Conservation (phyloP, 345 rosid genomes). For the Mangifera indica region DNA sequence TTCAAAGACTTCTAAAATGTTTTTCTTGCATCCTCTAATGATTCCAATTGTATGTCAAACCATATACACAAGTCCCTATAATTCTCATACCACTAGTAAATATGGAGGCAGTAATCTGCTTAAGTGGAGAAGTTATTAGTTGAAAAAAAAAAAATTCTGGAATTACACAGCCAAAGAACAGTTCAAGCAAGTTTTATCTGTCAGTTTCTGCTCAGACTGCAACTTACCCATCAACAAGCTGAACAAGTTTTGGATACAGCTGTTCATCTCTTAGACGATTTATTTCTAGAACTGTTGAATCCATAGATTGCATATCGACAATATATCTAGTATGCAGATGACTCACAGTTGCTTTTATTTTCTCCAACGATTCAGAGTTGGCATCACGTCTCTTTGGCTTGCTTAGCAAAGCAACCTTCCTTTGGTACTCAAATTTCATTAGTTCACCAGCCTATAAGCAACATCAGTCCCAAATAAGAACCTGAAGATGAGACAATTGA, state of each 20-base stretch:
- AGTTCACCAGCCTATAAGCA: conserved; percentile 77
- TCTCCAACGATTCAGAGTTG: conserved; percentile 78
- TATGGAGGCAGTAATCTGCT: conserved; percentile 1
- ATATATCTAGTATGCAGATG: conserved; percentile 95
- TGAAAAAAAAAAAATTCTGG: neutral
- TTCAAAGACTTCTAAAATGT: neutral
- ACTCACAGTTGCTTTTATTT: conserved; percentile 83
- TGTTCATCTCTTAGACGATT: conserved; percentile 89
- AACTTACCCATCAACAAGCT: conserved; percentile 88
- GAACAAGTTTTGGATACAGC: conserved; percentile 73
- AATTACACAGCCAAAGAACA: neutral
- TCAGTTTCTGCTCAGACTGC: neutral
- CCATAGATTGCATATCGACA: conserved; percentile 99
- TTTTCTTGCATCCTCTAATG: neutral
- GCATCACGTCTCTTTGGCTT: conserved; percentile 71
- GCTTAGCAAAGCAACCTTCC: conserved; percentile 65
- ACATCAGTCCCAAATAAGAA: conserved; percentile 30
- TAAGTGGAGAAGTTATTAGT: neutral
- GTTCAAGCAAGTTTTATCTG: neutral
- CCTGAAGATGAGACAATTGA: neutral
- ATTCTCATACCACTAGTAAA: neutral
- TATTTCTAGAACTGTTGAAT: conserved; percentile 91
- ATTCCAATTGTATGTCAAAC: neutral
- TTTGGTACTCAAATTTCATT: conserved; percentile 88
- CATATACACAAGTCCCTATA: neutral